A percentile compares a stretch with the other conserved stretches of the same genome.
Evolutionary conservation across 257 asterid genomes (phyloP).

Genomic region (Pogostemon cablin): DNA sequence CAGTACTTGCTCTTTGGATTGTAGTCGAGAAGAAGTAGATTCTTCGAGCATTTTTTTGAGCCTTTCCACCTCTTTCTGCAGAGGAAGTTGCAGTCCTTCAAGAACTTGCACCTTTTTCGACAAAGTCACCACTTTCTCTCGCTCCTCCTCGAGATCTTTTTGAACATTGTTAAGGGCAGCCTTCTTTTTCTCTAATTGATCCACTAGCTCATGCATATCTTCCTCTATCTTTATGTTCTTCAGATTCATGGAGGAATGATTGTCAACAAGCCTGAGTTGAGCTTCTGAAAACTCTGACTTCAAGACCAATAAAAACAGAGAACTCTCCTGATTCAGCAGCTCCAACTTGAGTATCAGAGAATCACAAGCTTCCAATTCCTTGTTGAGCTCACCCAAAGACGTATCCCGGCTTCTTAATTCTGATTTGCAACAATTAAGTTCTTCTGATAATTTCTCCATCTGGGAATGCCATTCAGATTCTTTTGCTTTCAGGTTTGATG

Average conservation of each 20-base stretch:
- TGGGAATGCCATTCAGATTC: constrained; percentile 70
- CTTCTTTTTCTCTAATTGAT: constrained; percentile 60
- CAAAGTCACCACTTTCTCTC: constrained; percentile 51
- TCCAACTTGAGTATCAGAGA: constrained; percentile 58
- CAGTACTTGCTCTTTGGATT: constrained; percentile 55
- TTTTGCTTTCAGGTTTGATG: constrained; percentile 55
- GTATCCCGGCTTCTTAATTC: constrained; percentile 49
- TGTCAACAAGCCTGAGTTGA: constrained; percentile 44
- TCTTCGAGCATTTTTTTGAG: constrained; percentile 55
- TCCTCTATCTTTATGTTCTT: constrained; percentile 41
- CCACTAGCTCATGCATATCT: constrained; percentile 39
- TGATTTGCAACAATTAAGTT: constrained; percentile 48
- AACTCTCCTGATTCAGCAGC: constrained; percentile 62
- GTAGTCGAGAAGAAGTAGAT: constrained; percentile 42
- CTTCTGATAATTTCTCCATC: constrained; percentile 54
- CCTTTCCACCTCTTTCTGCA: constrained; percentile 56
- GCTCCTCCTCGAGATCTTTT: constrained; percentile 61
- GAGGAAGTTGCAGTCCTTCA: constrained; percentile 51
- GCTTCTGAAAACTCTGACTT: constrained; percentile 66
- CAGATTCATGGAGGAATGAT: constrained; percentile 37
- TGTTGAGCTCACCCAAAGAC: constrained; percentile 53
- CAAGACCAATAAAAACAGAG: constrained; percentile 58
- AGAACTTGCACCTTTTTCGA: constrained; percentile 44
- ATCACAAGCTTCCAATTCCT: constrained; percentile 65
- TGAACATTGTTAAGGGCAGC: constrained; percentile 47